Base-by-base conservation (phyloP, 2,329 filamentous ascomycete genomes). In the Gyromitra esculenta region DNA sequence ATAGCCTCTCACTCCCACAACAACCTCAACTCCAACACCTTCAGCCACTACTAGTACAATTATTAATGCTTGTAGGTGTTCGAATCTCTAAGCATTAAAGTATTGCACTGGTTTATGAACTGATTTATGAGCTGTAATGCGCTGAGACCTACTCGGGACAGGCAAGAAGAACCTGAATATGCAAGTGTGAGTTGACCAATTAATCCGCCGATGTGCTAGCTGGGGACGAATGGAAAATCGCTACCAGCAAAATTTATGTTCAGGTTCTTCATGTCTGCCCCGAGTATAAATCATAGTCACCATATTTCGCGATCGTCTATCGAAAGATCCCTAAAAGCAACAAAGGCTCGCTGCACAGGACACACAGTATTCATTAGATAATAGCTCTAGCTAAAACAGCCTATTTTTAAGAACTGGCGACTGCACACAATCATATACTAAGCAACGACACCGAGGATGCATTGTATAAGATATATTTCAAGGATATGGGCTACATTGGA, bases 381-480 rank as follows among this genome's bases (percentile, higher is more conserved):
- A 7, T 15, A 6, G 6, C 21, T 35, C 15, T 25, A 39, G 57
- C n/a, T 66, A 31, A 66, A 18, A 8, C 5, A 39, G 18, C 18
- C 65, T 21, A 11, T 11, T 15, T n/a, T 11, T 39, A 65, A 39
- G 66, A 77, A 62, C 41, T 76, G 13, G 69, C 35, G 5, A 39
- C 31, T 45, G 71, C 64, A 25, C 73, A 21, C 31, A 37, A 63
- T 35, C 54, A 73, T 50, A 31, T 90, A 65, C 85, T 88, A 13
- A 85, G 86, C 60, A 87, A 85, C 79, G 89, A 89, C 41, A 86
- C 87, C 82, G 84, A 85, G 35, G 91, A 89, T 8, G 84, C 86
- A 21, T 86, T 91, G 75, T 89, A 89, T 81, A 84, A 84, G 67
- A 91, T 90, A 83, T 92, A 91, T 84, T 92, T 92, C 81, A 89